Base-by-base conservation (phyloP, 192 early-diverging fungal genomes). In the Backusella psychrophila region DNA sequence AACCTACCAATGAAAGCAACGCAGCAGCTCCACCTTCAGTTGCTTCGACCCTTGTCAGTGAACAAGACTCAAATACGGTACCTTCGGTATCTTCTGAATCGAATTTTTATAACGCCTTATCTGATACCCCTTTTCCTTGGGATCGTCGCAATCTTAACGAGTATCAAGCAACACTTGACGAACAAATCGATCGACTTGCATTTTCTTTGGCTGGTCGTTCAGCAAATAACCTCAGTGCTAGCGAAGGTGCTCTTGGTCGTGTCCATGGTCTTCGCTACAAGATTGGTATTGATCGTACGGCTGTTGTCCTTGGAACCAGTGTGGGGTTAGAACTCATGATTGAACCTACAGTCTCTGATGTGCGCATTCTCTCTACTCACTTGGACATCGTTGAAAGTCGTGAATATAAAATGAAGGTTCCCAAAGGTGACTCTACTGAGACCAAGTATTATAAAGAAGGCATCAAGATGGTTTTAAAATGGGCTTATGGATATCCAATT, bases 281-380 rank as follows among this genome's bases (percentile, higher is more conserved):
- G 19, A 26, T 73, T n/a, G 26, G 65, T 29, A 34, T 78, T 17
- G 77, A 78, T 52, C 59, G 77, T n/a, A 78, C 77, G 1, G 77
- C 72, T 41, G 56, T 78, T 66, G 77, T 66, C 4, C 46, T 78
- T 8, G 77, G 77, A 19, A 78, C 77, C n/a, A 78, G 77, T 52
- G 29, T 73, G 42, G 77, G 77, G 0, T 15, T 78, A 1, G 72
- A 74, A 41, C 17, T 78, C 12, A 33, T 73, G 39, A 21, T 78
- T 1, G 41, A 78, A 17, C 77, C 77, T 33, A 78, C 77, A 1
- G 23, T 69, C 38, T 11, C 29, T n/a, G 46, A 41, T 4, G 56
- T 46, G 9, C 36, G 44, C 21, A 46, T 78, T 6, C 49, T 39
- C 26, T 78, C 72, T n/a, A 31, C 68, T 26, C 8, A 29, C 19